Evolutionary conservation across 1,284 basidiomycete genomes (phyloP).

Genomic region (Ustilago nuda): DNA sequence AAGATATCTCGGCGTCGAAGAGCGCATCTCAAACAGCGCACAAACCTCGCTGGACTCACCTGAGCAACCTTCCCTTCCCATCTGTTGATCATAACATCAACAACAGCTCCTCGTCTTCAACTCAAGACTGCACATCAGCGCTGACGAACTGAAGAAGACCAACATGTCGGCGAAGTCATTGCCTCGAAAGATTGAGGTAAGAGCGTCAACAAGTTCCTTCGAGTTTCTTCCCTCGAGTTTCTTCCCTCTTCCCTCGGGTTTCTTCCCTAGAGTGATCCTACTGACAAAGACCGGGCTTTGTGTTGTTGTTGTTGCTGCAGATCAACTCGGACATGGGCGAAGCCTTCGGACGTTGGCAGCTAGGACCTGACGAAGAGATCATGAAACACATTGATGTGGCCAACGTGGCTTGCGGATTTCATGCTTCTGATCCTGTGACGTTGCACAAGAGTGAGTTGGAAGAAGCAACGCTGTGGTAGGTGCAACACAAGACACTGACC

Average conservation of each 20-base stretch:
- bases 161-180: slow-evolving; percentile 17
- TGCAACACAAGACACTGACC: too few relatives aligned
- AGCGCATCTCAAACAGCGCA: slow-evolving; percentile 5
- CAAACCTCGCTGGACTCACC: background rate
- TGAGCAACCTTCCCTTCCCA: background rate
- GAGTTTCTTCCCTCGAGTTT: background rate
- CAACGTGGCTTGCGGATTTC: slow-evolving; percentile 43
- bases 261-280: too few relatives aligned
- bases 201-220: background rate
- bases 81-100: background rate
- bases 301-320: background rate
- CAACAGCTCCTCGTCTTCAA: background rate
- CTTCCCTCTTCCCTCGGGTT: background rate
- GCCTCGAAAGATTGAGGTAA: slow-evolving; percentile 24
- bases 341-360: slow-evolving; percentile 34
- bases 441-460: slow-evolving; percentile 30
- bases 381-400: slow-evolving; percentile 38
- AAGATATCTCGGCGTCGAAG: slow-evolving; percentile 19
- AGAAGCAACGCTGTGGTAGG: too few relatives aligned
- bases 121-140: background rate
- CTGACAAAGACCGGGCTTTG: too few relatives aligned
- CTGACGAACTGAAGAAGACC: background rate
- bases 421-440: slow-evolving; percentile 38
- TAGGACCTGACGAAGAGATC: slow-evolving; percentile 37
- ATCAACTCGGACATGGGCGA: slow-evolving; percentile 44